Conservation (phyloP, 768 basidiomycete species). For the Termitomyces bulborhizus region DNA sequence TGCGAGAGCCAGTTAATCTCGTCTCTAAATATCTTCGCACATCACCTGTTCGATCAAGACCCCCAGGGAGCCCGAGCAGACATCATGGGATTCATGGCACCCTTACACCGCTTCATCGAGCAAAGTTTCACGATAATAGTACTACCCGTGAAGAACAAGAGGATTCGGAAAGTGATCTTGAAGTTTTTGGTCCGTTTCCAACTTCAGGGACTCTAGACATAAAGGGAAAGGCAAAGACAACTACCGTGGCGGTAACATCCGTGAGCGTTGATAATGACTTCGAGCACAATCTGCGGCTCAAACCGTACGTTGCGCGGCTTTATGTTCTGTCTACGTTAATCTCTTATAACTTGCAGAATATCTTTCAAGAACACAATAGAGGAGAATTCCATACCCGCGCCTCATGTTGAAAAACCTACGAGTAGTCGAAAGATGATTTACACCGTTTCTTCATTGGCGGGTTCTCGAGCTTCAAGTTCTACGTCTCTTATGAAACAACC, state of each 20-base stretch:
- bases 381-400: neutral
- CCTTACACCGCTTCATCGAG: neutral
- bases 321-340: neutral
- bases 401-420: neutral
- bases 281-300: neutral
- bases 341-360: neutral
- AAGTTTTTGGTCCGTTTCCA: constrained; percentile 8
- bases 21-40: constrained; percentile 11
- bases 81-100: constrained; percentile 5
- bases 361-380: neutral
- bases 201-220: neutral
- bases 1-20: constrained; percentile 6
- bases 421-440: neutral
- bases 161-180: constrained; percentile 7
- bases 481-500: neutral
- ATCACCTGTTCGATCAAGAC: constrained; percentile 1
- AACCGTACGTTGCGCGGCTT: neutral
- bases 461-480: neutral
- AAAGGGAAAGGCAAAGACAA: neutral
- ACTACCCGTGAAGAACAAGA: neutral
- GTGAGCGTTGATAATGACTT: neutral
- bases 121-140: constrained; percentile 5
- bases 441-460: neutral
- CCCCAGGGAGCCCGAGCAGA: constrained; percentile 2
- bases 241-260: neutral